Evolutionary conservation across 2,329 filamentous ascomycete genomes (phyloP), one percentile per base, ranked within the genome.

Genomic region (Diaporthe capsici): DNA sequence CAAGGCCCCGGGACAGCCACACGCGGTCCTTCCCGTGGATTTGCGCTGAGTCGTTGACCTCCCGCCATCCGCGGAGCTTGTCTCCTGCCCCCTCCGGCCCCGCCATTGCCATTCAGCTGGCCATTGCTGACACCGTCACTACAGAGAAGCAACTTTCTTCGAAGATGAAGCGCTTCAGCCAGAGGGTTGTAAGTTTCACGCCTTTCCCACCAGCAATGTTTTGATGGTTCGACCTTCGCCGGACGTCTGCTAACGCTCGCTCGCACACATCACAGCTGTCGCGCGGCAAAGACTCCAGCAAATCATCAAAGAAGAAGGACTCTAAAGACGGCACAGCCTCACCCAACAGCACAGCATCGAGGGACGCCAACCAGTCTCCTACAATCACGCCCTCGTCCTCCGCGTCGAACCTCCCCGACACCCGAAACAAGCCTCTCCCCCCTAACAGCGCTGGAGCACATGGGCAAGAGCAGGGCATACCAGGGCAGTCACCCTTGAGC

Each of bases 141-240:
- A 65, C 78, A 78, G 75, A 76, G 71, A 78, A 77, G 75, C 76
- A 79, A 71, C 74, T 78, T 76, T 81, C 81, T 79, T 86, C 85
- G 86, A 94, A 90, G 87, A 98, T 98, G 96, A 98, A 98, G 89
- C 94, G 95, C 85, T 98, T 98, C 87, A 94, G 95, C 87, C 95
- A 98, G 90, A 95, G 94, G 94, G 95, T 98, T 90, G 95, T 98
- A 92, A 90, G 94, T 92, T 77, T 78, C 78, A 77, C 79, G 77
- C 78, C 75, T 68, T 68, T 77, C 78, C 80, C 79, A 80, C 80
- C 79, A 77, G 75, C 80, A 81, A 81, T 77, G 74, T 76, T 47
- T 57, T 77, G 20, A 77, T 79, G 72, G 28, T 55, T 57, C 67
- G 53, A 55, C 47, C 70, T 51, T 53, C 74, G 20, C 31, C 60